Evolutionary conservation across 805 yeast genomes (phyloP), one percentile per base, ranked within the genome.

Genomic region (Wickerhamomyces kurtzmanii): DNA sequence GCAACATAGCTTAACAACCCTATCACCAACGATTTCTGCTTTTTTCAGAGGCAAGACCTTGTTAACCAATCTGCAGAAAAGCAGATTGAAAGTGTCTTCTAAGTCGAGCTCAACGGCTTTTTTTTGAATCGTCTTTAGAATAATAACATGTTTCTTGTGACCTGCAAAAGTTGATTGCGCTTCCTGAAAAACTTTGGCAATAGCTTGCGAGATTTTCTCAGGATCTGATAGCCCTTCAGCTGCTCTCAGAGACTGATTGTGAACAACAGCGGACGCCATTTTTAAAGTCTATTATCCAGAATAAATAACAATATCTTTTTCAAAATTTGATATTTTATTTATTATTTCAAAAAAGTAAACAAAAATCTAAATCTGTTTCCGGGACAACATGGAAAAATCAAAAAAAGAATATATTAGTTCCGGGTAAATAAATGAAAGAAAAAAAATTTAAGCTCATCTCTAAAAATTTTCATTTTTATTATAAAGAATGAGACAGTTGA

Each of bases 161-260:
- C 87, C 78, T 0, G 87, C 77, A 18, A 76, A 62, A 2, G 83
- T 65, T 14, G 55, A 37, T 45, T 86, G 96, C 0, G 91, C 82
- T 31, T 78, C 89, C 44, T 81, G 89, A 45, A 86, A 86, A 4
- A 76, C 73, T 31, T 68, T 74, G 1, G 81, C 74, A 41, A 78
- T 57, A 4, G 80, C 71, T 8, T 35, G 30, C 20, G 57, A 56
- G 16, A 71, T 51, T 31, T 59, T 64, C 17, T 53, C 57, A 1
- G 49, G 51, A 21, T 45, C 45, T 4, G 43, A 22, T n/a, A 50
- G 32, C 32, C 32, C 27, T 16, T 36, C 38, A 6, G 33, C 26
- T 24, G 34, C 21, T 22, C 15, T 21, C n/a, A 19, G 28, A 7
- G 42, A 33, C 25, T 42, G 40, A 10, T 27, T 34, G 7, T 21